Percentiles rank a stretch among this genome's conserved stretches.
Conservation (phyloP, 306 rosid species). For the Ziziphus jujuba region DNA sequence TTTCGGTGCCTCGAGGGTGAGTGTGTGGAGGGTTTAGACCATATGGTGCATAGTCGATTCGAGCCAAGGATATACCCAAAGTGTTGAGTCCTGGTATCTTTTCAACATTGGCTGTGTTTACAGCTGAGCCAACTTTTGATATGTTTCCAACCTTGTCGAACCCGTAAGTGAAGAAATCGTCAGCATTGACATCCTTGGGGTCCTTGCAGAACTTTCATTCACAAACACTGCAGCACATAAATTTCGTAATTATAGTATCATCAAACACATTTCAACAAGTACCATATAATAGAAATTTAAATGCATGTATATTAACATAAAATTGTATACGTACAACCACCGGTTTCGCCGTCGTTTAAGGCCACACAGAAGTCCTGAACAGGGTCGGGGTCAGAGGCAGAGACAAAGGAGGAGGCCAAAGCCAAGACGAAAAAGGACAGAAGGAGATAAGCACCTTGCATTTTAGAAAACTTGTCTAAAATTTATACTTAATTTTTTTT, state of each 20-base stretch:
- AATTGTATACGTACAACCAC: neutral
- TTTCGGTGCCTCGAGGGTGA: too few relatives aligned
- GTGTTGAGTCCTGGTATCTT: neutral
- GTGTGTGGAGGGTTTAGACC: slow-evolving; percentile 19
- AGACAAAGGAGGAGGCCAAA: slow-evolving; percentile 5
- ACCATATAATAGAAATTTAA: too few relatives aligned
- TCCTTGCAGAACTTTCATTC: too few relatives aligned
- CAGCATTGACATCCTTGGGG: too few relatives aligned
- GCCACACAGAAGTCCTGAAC: slow-evolving; percentile 11
- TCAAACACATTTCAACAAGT: too few relatives aligned
- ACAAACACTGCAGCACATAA: neutral
- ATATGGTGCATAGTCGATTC: slow-evolving; percentile 11
- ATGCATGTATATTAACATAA: neutral
- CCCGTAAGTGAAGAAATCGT: too few relatives aligned
- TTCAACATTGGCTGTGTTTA: slow-evolving; percentile 15
- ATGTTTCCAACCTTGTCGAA: slow-evolving; percentile 1
- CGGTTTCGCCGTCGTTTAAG: neutral
- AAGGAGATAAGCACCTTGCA: slow-evolving; percentile 7
- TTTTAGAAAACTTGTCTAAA: neutral
- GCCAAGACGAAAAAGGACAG: slow-evolving; percentile 8
- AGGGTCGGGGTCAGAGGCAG: slow-evolving; percentile 39
- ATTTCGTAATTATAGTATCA: too few relatives aligned
- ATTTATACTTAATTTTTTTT: too few relatives aligned
- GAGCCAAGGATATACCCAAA: neutral
- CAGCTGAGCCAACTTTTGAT: slow-evolving; percentile 4